Conservation (phyloP, 2,329 filamentous ascomycete species). For the Cladophialophora exuberans region DNA sequence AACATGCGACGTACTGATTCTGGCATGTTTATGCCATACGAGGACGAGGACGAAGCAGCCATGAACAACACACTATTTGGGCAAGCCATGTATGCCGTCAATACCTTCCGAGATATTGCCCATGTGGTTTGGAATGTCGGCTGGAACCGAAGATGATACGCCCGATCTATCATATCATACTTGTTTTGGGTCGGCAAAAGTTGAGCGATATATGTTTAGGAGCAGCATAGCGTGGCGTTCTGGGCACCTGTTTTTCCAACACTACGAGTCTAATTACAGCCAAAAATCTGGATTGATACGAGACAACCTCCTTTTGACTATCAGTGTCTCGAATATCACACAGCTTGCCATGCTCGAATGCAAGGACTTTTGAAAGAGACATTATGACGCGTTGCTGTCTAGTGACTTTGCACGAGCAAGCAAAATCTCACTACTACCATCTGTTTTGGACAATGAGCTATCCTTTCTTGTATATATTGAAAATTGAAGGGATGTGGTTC, state of each 20-base stretch:
- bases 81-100: conserved; percentile 77
- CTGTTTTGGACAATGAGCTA: too few species aligned
- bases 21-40: conserved; percentile 89
- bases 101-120: conserved; percentile 66
- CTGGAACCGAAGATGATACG: conserved; percentile 46
- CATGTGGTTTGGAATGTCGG: conserved; percentile 70
- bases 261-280: conserved; percentile 7
- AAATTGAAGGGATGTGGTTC: too few species aligned
- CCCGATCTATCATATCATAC: neutral
- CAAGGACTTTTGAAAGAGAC: too few species aligned
- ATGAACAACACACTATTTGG: conserved; percentile 70
- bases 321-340: too few species aligned
- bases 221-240: conserved; percentile 26
- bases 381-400: too few species aligned
- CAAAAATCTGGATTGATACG: neutral
- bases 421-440: too few species aligned
- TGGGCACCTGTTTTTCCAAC: conserved; percentile 8
- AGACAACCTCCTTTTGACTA: too few species aligned
- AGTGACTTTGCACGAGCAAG: too few species aligned
- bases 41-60: conserved; percentile 61
- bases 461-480: conserved; percentile 8
- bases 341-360: too few species aligned
- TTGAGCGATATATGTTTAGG: conserved; percentile 4
- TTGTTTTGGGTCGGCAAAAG: conserved; percentile 1
- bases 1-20: conserved; percentile 79